A percentile compares a stretch with the other conserved stretches of the same genome.
Conservation (phyloP, 2,329 filamentous ascomycete genomes). For the Colletotrichum sp. region DNA sequence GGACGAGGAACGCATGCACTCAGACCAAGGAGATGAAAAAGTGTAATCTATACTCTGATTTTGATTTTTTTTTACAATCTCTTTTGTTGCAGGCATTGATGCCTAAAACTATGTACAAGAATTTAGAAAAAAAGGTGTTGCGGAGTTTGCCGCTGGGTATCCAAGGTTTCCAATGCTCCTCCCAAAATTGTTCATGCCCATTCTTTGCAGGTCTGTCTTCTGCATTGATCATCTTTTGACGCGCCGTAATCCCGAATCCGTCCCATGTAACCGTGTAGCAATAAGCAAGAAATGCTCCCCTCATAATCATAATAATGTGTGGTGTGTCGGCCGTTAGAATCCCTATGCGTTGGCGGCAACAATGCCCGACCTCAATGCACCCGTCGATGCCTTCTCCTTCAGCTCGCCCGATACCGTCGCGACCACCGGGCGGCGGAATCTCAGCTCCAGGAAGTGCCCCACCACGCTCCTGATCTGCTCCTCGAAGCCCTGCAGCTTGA, state of each 20-base stretch:
- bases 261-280: background rate
- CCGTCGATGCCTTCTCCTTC: background rate
- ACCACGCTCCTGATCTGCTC: constrained; percentile 37
- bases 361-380: background rate
- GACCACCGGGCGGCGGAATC: background rate
- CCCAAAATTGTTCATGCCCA: background rate
- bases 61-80: background rate
- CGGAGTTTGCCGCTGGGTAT: background rate
- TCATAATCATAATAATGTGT: background rate
- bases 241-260: background rate
- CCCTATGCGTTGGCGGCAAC: background rate
- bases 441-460: constrained; percentile 37
- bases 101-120: background rate
- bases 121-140: background rate
- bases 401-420: background rate
- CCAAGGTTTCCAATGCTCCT: background rate
- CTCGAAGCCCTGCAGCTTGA: constrained; percentile 35
- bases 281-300: background rate
- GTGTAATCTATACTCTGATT: background rate
- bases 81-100: background rate
- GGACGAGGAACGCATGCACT: background rate
- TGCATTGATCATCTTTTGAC: background rate
- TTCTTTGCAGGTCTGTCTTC: background rate
- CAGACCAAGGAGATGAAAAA: background rate
- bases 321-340: background rate